phyloP scores from a whole-genome alignment of 306 rosid species.

The Corylus heterophylla region DNA sequence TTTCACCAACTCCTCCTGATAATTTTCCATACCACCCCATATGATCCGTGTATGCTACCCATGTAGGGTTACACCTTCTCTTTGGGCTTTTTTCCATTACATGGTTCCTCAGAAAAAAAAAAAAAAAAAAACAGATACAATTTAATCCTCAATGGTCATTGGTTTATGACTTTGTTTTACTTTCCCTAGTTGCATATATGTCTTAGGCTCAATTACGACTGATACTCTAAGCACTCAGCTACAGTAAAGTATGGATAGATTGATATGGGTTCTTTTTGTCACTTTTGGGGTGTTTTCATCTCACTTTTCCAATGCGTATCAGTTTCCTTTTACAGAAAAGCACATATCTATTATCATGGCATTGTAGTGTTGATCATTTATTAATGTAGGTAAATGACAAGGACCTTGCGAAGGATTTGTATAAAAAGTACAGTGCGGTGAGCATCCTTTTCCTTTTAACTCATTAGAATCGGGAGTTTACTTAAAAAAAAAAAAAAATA shows the following conservation, averaged over 20 bases:
- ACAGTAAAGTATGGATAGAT: background rate
- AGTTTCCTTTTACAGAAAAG: constrained; percentile 13
- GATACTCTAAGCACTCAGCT: background rate
- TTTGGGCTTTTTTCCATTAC: no score
- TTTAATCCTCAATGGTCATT: background rate
- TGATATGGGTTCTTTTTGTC: background rate
- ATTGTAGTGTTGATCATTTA: constrained; percentile 35
- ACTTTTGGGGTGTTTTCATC: constrained; percentile 14
- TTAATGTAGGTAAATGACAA: constrained; percentile 76
- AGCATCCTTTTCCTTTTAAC: constrained; percentile 37
- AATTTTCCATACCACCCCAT: no score
- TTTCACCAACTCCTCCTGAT: no score
- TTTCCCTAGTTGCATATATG: background rate
- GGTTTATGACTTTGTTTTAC: background rate
- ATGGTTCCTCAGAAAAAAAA: no score
- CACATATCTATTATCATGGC: background rate
- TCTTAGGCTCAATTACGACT: background rate
- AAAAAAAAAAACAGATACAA: no score
- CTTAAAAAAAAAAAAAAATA: background rate
- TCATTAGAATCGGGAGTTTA: constrained; percentile 18
- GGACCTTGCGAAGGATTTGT: constrained; percentile 87
- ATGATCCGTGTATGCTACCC: no score
- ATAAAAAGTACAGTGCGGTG: constrained; percentile 91
- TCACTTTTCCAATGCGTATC: background rate
- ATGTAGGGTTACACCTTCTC: no score